Evolutionary conservation across 2,329 filamentous ascomycete genomes (phyloP), one percentile per base, ranked within the genome.

Genomic region (Cladophialophora psammophila): DNA sequence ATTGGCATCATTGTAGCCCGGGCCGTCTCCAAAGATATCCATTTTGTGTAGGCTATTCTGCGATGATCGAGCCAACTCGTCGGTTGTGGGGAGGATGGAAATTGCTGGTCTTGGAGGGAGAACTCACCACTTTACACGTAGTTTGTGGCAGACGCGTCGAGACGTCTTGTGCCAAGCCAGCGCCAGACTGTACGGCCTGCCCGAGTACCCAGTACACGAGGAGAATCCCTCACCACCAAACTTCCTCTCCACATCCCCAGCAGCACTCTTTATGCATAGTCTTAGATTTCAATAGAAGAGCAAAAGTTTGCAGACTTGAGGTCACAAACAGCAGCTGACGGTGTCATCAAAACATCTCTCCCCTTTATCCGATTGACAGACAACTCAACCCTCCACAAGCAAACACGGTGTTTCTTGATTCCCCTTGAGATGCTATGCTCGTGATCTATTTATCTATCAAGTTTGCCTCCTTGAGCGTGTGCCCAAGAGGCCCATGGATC

Each of bases 1-100:
- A 77, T 97, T 91, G 69, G 85, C 85, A 76, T 96, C 83, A 73
- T 84, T 80, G 74, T 89, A 89, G 54, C 58, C 67, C 31, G 45
- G 8, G 3, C 9, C 31, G 26, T 45, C 42, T 8, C 58, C 60
- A 13, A 59, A 18, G 15, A 54, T 55, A 6, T 66, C 55, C 68
- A 70, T 68, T 18, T 50, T 31, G 12, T 31, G 13, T 31, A 34
- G 10, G 20, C 8, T 15, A 31, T 20, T 60, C 55, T 6, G 20
- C 3, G 13, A 26, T 38, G 18, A 32, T 48, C 6, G 48, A 34
- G 18, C 20, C 38, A 45, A 53, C 53, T 15, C 42, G 34, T 26
- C 26, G 15, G 9, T 10, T 58, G 35, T 55, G 36, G 32, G 34
- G 36, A 55, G 31, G 58, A 9, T 61, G 13, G 18, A 10, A 57